Base-by-base conservation (phyloP, 1,284 basidiomycete genomes). In the Vanrija sp. region DNA sequence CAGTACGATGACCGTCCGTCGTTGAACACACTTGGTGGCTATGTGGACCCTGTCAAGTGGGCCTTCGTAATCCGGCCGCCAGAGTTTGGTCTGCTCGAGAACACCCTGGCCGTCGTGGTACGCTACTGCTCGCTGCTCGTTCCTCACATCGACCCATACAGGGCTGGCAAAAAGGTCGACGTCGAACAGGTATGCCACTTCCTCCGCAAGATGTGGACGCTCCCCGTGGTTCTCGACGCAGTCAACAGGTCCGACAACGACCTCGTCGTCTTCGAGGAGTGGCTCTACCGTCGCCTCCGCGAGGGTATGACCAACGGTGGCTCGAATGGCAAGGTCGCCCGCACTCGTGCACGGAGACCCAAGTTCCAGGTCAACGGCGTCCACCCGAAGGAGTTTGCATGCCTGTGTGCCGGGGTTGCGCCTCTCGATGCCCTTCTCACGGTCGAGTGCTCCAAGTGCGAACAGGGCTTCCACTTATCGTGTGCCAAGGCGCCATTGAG, bases 391-490 rank as follows among this genome's bases (percentile, higher is more conserved):
- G 54, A 58, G 40, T 70, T 73, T 38, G 19, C 26, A 2, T 76
- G 74, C 50, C 50, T 76, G 19, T 76, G 74, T 57, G 43, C 38
- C 10, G 34, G 34, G 10, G 28, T 48, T 5, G 60, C 58, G 19
- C 68, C 67, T 7, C 44, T 46, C 18, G 65, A 69, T 38, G 52
- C 57, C 44, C 52, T 64, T 5, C 50, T 66, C 14, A 61, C 58
- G 9, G 61, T 75, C 21, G 51, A 52, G 23, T 76, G 74, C 54
- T 26, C 49, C 29, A 68, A 63, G 47, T 76, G 74, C 55, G 57
- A 58, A 44, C 73, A 76, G 50, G 57, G 57, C 14, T 76, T 71
- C 54, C 74, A 76, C 52, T 49, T 65, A 19, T 62, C 54, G 39
- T 76, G 74, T 54, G 68, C 69, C 5, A 51, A 59, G 26, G 68